Conservation (phyloP, 257 asterid species). For the Scutellaria barbata region DNA sequence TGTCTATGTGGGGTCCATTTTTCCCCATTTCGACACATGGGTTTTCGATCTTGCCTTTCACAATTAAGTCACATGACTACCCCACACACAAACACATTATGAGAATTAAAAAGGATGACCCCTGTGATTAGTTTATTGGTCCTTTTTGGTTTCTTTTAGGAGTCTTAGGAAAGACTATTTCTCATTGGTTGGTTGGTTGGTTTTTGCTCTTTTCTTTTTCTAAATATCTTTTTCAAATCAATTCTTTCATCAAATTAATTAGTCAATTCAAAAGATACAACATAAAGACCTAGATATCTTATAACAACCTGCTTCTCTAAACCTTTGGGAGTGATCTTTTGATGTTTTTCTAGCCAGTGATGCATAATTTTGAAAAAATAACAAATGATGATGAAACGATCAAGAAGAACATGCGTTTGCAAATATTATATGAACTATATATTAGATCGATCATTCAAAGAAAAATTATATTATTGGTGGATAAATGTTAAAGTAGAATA, state of each 20-base stretch:
- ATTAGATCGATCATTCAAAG: too few relatives aligned
- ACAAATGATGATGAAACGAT: too few relatives aligned
- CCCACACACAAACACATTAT: neutral
- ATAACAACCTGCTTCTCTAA: too few relatives aligned
- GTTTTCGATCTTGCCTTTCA: conserved; percentile 19
- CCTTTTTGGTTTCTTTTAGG: conserved; percentile 45
- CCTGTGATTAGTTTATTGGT: conserved; percentile 35
- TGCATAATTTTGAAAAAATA: too few relatives aligned
- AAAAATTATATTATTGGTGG: too few relatives aligned
- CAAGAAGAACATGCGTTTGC: too few relatives aligned
- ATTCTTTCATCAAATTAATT: neutral
- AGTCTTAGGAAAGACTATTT: conserved; percentile 38
- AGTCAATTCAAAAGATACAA: too few relatives aligned
- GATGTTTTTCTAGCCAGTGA: too few relatives aligned
- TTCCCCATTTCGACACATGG: conserved; percentile 46
- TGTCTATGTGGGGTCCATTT: conserved; percentile 31
- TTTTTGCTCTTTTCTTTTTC: neutral
- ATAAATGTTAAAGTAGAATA: too few relatives aligned
- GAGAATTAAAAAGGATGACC: conserved; percentile 8
- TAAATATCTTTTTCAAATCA: conserved; percentile 1
- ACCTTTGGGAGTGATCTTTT: too few relatives aligned
- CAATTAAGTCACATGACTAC: conserved; percentile 21
- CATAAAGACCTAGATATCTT: too few relatives aligned
- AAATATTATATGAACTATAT: too few relatives aligned
- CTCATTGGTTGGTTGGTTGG: conserved; percentile 34